Conservation (phyloP, 352 stramenopile species). For the Globisporangium mamillatum region DNA sequence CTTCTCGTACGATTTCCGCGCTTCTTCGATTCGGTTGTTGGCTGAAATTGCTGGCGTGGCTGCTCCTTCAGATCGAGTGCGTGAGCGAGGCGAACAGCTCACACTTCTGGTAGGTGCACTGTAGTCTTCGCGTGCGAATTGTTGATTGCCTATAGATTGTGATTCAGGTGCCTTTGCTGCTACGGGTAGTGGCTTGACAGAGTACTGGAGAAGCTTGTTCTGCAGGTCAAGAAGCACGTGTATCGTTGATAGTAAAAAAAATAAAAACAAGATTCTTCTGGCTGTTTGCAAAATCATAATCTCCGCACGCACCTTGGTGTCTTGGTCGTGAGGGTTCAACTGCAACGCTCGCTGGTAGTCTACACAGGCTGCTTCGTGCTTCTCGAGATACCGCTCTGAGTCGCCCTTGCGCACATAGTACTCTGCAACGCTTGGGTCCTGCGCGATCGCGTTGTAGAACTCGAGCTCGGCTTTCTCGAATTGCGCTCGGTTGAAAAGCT, state of each 20-base stretch:
- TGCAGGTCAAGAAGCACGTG: constrained; percentile 10
- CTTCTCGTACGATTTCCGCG: constrained; percentile 43
- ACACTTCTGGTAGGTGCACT: background rate
- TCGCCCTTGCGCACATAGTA: constrained; percentile 77
- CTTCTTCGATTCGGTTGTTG: constrained; percentile 24
- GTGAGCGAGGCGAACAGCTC: background rate
- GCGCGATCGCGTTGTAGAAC: constrained; percentile 51
- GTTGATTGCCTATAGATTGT: constrained; percentile 17
- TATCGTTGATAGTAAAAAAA: background rate
- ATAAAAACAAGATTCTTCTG: background rate
- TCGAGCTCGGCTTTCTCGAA: constrained; percentile 81
- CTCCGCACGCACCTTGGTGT: constrained; percentile 40
- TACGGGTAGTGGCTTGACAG: constrained; percentile 16
- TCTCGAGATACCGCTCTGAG: constrained; percentile 70
- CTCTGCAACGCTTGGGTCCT: constrained; percentile 46
- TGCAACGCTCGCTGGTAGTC: constrained; percentile 50
- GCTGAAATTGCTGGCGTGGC: constrained; percentile 8
- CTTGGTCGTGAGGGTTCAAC: constrained; percentile 55
- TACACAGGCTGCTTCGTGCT: constrained; percentile 46
- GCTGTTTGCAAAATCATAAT: background rate
- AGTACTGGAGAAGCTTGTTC: constrained; percentile 68
- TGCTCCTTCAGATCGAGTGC: constrained; percentile 18
- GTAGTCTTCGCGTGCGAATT: background rate
- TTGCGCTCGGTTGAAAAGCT: constrained; percentile 69
- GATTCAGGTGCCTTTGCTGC: background rate